phyloP scores from a whole-genome alignment of 202 grass and related monocot genomes.

The Alloteropsis angusta region DNA sequence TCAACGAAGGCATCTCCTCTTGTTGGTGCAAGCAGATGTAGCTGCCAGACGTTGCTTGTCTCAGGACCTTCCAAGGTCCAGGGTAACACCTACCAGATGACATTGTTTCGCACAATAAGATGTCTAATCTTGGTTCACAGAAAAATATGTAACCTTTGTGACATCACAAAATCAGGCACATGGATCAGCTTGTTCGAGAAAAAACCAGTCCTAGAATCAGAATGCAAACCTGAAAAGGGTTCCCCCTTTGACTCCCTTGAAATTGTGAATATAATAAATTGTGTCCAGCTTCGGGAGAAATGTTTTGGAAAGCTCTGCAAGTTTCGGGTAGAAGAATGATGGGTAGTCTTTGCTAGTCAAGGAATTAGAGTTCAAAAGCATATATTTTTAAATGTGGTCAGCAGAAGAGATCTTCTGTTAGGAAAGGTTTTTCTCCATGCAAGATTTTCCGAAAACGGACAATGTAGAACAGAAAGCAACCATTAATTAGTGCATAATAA shows the following conservation, averaged over 20 bases:
- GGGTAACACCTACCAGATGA: conserved; percentile 69
- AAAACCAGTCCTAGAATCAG: neutral
- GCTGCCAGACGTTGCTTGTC: conserved; percentile 47
- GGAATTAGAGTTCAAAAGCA: conserved; percentile 24
- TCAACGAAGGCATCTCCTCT: conserved; percentile 79
- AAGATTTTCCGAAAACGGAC: neutral
- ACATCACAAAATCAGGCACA: neutral
- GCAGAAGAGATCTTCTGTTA: neutral
- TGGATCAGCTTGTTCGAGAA: too few relatives aligned
- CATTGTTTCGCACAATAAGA: neutral
- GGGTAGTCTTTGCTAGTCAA: conserved; percentile 81
- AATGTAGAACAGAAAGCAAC: neutral
- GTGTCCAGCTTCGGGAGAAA: conserved; percentile 93
- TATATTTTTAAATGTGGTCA: neutral
- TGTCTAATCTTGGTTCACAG: neutral
- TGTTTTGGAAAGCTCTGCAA: conserved; percentile 61
- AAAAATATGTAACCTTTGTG: neutral
- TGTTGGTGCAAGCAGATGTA: conserved; percentile 77
- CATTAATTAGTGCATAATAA: neutral
- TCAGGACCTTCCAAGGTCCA: conserved; percentile 80
- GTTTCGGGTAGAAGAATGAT: conserved; percentile 90
- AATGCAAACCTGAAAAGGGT: conserved; percentile 67
- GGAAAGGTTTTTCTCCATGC: neutral
- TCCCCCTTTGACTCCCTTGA: conserved; percentile 84
- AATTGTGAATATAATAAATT: conserved; percentile 98